Base-by-base conservation (phyloP, 1,139 yeast genomes). In the Geotrichum klebahnii region DNA sequence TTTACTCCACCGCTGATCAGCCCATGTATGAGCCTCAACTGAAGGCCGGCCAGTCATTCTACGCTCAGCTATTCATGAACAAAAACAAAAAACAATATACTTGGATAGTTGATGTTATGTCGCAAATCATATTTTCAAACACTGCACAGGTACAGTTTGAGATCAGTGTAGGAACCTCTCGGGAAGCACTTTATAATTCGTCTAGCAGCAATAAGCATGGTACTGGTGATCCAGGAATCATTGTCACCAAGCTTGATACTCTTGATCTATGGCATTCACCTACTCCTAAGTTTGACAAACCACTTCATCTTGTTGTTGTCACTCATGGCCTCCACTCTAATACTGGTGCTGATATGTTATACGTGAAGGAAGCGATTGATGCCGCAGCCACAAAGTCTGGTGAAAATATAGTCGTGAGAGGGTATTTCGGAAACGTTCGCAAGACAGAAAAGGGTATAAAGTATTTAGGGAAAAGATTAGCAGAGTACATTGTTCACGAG, bases 261-360 rank as follows among this genome's bases (percentile, higher is more conserved):
- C 59, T 75, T 24, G 95, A 86, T 60, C 65, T 90, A 28, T 89
- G 97, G 97, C 81, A 75, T 57, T 57, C 69, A 37, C 81, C 82
- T 0, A 62, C 72, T 0, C 83, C 84, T 1, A 66, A 71, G 2
- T 49, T 48, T 1, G 67, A 71, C 4, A 59, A 65, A 4, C 84
- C 85, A 0, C 73, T 81, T 6, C 96, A 88, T 66, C 69, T 88
- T 53, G 92, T 87, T 24, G 73, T 88, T 1, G 61, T 92, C 29
- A 86, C 96, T 0, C 98, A 92, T 67, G 99, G 99, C 0, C 70
- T 92, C 36, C 96, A 89, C 64, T 87, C 97, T 0, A 92, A 92
- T 63, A 80, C 84, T 0, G 80, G 94, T 1, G 85, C 95, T 0
- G 99, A 92, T 65, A 78, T 92, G 92, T 74, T 83, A 39, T 92